Percentiles rank a stretch among this genome's conserved stretches.
Evolutionary conservation across 2,329 filamentous ascomycete genomes (phyloP).

Genomic region (Alternaria dauci): DNA sequence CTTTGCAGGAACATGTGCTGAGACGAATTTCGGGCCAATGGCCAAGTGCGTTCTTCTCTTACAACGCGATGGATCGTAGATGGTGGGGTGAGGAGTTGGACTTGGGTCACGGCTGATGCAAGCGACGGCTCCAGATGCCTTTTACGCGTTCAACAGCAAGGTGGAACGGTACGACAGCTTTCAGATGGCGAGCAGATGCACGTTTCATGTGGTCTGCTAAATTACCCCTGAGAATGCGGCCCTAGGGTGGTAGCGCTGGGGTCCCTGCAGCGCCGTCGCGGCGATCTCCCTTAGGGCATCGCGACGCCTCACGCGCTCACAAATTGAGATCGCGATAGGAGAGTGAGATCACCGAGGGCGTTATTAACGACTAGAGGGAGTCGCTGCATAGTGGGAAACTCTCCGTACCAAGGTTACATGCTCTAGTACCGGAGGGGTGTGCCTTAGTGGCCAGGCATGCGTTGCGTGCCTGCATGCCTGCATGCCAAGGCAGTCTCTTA

Average conservation of each 20-base stretch:
- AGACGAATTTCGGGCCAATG: slow-evolving; percentile 39
- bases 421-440: slow-evolving; percentile 41
- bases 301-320: slow-evolving; percentile 14
- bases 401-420: slow-evolving; percentile 43
- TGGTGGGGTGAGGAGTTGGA: slow-evolving; percentile 22
- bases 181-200: slow-evolving; percentile 25
- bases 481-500: slow-evolving; percentile 36
- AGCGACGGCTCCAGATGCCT: slow-evolving; percentile 36
- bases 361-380: slow-evolving; percentile 15
- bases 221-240: slow-evolving; percentile 31
- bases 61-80: slow-evolving; percentile 26
- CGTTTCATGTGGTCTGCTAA: slow-evolving; percentile 41
- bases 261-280: slow-evolving; percentile 41
- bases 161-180: slow-evolving; percentile 9
- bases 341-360: neutral
- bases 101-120: slow-evolving; percentile 20
- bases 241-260: slow-evolving; percentile 25
- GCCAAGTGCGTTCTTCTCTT: slow-evolving; percentile 14
- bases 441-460: slow-evolving; percentile 16
- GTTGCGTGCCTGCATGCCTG: slow-evolving; percentile 43
- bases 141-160: slow-evolving; percentile 20
- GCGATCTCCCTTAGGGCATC: slow-evolving; percentile 37
- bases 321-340: neutral
- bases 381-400: slow-evolving; percentile 28
- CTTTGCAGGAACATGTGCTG: slow-evolving; percentile 29